Evolutionary conservation across 805 yeast species (phyloP).

Genomic region (Barnettozyma pratensis): DNA sequence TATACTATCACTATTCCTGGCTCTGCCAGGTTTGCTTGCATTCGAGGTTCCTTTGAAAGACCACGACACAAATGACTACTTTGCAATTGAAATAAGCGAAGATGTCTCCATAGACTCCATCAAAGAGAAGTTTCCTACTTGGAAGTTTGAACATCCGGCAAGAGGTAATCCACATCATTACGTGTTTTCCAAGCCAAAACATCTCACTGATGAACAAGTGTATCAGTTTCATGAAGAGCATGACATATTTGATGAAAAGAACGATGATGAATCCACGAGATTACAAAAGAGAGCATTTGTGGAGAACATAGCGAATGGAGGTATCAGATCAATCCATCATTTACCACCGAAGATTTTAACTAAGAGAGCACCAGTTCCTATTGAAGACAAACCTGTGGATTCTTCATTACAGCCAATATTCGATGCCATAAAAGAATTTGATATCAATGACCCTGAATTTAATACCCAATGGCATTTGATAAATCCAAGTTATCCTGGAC

Average conservation of each 20-base stretch:
- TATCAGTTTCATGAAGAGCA: constrained; percentile 10
- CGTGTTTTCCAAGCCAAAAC: constrained; percentile 55
- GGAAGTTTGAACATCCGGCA: constrained; percentile 61
- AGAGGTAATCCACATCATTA: constrained; percentile 57
- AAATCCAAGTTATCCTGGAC: constrained; percentile 66
- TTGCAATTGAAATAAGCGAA: constrained; percentile 50
- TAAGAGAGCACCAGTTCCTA: constrained; percentile 54
- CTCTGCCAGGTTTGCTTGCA: background rate
- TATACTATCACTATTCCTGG: constrained; percentile 1
- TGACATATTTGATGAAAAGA: constrained; percentile 6
- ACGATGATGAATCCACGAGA: constrained; percentile 5
- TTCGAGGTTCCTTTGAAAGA: constrained; percentile 38
- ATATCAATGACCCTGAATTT: constrained; percentile 81
- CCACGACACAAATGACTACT: constrained; percentile 48
- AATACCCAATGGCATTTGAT: constrained; percentile 87
- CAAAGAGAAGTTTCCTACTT: constrained; percentile 32
- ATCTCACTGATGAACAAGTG: background rate
- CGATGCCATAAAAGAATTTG: constrained; percentile 46
- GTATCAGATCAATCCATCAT: constrained; percentile 46
- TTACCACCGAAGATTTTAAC: constrained; percentile 48
- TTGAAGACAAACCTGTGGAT: constrained; percentile 35
- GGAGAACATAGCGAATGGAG: constrained; percentile 11
- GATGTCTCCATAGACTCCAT: constrained; percentile 31
- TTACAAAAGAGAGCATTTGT: constrained; percentile 15
- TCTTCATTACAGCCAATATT: constrained; percentile 44